Percentiles rank a stretch among this genome's conserved stretches.
phyloP scores from a whole-genome alignment of 768 basidiomycete genomes.

The Termitomyces sp. region DNA sequence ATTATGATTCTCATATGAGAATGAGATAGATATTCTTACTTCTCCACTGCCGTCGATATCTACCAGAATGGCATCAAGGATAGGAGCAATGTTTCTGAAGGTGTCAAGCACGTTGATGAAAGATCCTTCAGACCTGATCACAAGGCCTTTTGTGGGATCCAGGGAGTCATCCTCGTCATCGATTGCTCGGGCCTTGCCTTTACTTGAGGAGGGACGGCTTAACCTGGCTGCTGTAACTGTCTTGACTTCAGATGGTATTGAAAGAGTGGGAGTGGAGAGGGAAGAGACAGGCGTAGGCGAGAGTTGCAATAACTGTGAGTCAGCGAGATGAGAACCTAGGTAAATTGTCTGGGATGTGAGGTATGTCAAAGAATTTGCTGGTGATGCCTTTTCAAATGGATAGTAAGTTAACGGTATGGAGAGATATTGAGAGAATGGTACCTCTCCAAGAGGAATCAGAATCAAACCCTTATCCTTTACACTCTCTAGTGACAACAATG shows the following conservation, averaged over 20 bases:
- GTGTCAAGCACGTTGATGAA: constrained; percentile 60
- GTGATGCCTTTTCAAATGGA: constrained; percentile 50
- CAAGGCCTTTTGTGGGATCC: constrained; percentile 33
- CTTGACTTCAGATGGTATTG: constrained; percentile 46
- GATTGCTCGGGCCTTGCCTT: constrained; percentile 35
- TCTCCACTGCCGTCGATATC: constrained; percentile 71
- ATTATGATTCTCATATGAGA: neutral
- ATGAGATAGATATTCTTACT: constrained; percentile 32
- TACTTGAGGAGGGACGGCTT: constrained; percentile 23
- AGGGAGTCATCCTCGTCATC: constrained; percentile 30
- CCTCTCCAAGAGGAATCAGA: constrained; percentile 71
- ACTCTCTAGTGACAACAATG: constrained; percentile 55
- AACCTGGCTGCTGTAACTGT: constrained; percentile 36
- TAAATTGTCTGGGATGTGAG: constrained; percentile 68
- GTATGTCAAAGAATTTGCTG: constrained; percentile 69
- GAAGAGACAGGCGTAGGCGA: constrained; percentile 40
- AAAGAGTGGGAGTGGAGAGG: constrained; percentile 40
- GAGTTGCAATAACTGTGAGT: constrained; percentile 74
- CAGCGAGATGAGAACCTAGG: constrained; percentile 78
- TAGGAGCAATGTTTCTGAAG: constrained; percentile 79
- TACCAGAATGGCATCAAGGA: constrained; percentile 74
- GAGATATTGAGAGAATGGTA: constrained; percentile 23
- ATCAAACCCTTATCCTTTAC: constrained; percentile 41
- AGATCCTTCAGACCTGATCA: constrained; percentile 51
- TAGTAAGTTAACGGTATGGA: neutral